These are phyloP conservation scores for Penicillium vulpinum DNA, from an alignment of 2,329 filamentous ascomycete species.

Conservation along the genomic window DNA sequence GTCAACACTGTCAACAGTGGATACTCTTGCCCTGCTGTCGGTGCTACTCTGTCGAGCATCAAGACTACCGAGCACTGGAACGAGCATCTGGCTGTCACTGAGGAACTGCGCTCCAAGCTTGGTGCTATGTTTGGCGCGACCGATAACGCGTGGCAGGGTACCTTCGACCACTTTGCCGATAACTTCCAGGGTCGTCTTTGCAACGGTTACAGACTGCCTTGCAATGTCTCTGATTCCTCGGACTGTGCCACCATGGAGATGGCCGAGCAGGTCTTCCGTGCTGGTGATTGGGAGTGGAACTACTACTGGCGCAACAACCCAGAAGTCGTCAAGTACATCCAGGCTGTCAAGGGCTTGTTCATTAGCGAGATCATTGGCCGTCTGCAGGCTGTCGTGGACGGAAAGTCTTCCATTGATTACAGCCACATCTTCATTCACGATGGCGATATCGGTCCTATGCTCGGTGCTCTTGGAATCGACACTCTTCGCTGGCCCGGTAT, in stretches of 20 bases:
- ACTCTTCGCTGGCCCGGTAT: conserved; percentile 43
- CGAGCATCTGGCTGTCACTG: conserved; percentile 36
- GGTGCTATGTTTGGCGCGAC: conserved; percentile 36
- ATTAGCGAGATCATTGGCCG: conserved; percentile 39
- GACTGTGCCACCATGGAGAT: conserved; percentile 35
- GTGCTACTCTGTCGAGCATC: conserved; percentile 25
- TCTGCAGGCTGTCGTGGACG: conserved; percentile 30
- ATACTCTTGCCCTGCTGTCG: conserved; percentile 33
- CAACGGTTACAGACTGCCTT: conserved; percentile 42
- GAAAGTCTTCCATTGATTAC: conserved; percentile 29
- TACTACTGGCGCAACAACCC: conserved; percentile 42
- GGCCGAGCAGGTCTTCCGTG: conserved; percentile 41
- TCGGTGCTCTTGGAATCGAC: conserved; percentile 38
- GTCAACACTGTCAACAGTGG: conserved; percentile 41
- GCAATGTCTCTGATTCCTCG: conserved; percentile 27
- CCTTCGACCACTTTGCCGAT: conserved; percentile 43
- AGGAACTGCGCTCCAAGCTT: conserved; percentile 29
- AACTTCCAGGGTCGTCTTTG: conserved; percentile 45
- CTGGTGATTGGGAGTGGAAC: conserved; percentile 46
- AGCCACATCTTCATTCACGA: conserved; percentile 42
- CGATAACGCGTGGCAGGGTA: conserved; percentile 32
- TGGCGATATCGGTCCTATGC: conserved; percentile 39
- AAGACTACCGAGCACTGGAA: conserved; percentile 37
- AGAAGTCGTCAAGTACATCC: conserved; percentile 39
- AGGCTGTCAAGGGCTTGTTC: conserved; percentile 40